A percentile compares a stretch with the other conserved stretches of the same genome.
phyloP scores from a whole-genome alignment of 1,284 basidiomycete species.

The Marasmius oreades region DNA sequence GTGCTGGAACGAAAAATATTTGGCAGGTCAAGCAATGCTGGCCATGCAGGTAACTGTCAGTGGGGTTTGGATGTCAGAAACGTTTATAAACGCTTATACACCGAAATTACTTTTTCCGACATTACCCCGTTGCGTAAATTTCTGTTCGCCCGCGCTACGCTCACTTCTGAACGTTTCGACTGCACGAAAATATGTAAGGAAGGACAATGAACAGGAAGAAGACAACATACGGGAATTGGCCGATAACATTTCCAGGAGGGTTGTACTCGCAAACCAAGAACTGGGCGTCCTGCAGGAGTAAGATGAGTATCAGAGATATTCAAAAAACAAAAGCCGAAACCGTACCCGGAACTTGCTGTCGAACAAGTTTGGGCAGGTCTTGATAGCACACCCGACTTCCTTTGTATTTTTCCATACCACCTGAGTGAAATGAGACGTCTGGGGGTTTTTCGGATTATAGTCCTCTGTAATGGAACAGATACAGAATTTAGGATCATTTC shows the following conservation, averaged over 20 bases:
- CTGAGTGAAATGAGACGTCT: slow-evolving; percentile 48
- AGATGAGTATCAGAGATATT: slow-evolving; percentile 14
- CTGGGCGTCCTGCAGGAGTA: slow-evolving; percentile 16
- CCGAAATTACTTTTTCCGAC: no score
- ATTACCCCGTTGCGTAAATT: no score
- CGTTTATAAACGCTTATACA: no score
- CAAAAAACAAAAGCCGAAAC: slow-evolving; percentile 25
- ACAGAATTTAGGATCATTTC: not conserved
- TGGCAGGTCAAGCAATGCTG: not conserved
- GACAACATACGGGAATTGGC: slow-evolving; percentile 39
- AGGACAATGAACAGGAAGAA: no score
- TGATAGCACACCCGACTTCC: slow-evolving; percentile 43
- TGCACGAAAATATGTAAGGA: no score
- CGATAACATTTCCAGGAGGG: slow-evolving; percentile 45
- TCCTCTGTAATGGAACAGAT: slow-evolving; percentile 22
- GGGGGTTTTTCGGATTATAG: slow-evolving; percentile 39
- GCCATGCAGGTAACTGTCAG: not conserved
- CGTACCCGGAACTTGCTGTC: not conserved
- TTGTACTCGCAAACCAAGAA: slow-evolving; percentile 50
- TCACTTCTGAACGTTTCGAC: no score
- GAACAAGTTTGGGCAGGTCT: slow-evolving; percentile 32
- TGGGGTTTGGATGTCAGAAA: not conserved
- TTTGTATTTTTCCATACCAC: slow-evolving; percentile 48
- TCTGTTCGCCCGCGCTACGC: no score
- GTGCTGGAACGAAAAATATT: not conserved